Evolutionary conservation across 1,284 basidiomycete genomes (phyloP).

Genomic region (Trichosporon inkin): DNA sequence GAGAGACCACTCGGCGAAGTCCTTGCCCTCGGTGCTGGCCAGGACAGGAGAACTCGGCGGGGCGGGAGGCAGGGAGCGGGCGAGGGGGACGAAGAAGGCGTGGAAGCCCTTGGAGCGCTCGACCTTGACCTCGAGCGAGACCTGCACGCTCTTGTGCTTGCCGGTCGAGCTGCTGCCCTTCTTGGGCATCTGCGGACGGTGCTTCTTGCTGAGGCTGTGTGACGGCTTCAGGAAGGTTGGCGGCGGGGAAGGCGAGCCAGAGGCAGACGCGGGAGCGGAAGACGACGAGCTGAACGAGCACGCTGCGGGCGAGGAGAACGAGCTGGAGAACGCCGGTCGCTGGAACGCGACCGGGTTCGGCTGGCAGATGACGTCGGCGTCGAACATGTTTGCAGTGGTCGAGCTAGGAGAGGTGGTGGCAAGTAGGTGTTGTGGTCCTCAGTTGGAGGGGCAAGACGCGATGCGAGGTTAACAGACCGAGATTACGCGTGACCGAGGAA

Average conservation of each 20-base stretch:
- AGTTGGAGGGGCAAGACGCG: neutral
- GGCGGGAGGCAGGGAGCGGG: constrained; percentile 33
- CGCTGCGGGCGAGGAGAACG: constrained; percentile 18
- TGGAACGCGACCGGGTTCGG: constrained; percentile 19
- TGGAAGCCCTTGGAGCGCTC: constrained; percentile 43
- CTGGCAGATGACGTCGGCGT: constrained; percentile 16
- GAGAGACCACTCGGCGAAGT: constrained; percentile 22
- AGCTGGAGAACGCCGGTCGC: constrained; percentile 14
- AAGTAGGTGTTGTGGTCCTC: neutral
- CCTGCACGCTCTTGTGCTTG: constrained; percentile 40
- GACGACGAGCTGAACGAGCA: neutral
- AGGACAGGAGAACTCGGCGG: constrained; percentile 39
- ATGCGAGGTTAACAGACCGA: neutral
- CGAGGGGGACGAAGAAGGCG: constrained; percentile 43
- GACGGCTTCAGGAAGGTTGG: constrained; percentile 14
- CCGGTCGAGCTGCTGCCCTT: constrained; percentile 30
- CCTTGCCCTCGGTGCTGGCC: constrained; percentile 17
- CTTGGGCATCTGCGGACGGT: constrained; percentile 30
- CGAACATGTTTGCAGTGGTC: constrained; percentile 11
- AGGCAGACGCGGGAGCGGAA: constrained; percentile 7
- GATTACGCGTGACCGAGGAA: neutral
- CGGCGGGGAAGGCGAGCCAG: constrained; percentile 19
- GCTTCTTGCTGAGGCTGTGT: constrained; percentile 12
- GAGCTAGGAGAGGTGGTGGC: constrained; percentile 2
- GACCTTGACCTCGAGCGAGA: constrained; percentile 43